Conservation (phyloP, 2,329 filamentous ascomycete genomes). For the Seiridium cupressi region DNA sequence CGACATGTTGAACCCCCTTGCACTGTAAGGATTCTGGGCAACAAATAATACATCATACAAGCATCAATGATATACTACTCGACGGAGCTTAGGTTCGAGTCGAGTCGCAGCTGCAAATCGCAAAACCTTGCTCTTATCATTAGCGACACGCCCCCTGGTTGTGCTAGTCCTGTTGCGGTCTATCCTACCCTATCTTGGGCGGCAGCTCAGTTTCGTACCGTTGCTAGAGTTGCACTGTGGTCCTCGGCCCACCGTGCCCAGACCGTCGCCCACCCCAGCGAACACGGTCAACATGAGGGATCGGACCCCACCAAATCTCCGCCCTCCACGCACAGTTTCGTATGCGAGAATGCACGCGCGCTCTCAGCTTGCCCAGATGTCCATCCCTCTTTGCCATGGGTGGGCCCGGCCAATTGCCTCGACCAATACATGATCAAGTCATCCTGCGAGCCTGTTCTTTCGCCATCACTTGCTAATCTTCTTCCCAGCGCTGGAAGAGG, state of each 20-base stretch:
- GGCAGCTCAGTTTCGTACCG: background rate
- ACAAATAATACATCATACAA: too few relatives aligned
- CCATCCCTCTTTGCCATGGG: background rate
- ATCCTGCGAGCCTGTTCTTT: too few relatives aligned
- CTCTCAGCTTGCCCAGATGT: background rate
- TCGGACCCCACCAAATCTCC: slow-evolving; percentile 7
- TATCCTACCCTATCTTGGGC: background rate
- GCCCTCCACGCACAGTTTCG: slow-evolving; percentile 3
- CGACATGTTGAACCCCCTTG: too few relatives aligned
- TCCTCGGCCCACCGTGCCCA: background rate
- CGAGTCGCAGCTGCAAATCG: too few relatives aligned
- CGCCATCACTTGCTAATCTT: too few relatives aligned
- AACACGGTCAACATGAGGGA: background rate
- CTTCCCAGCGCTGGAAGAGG: too few relatives aligned
- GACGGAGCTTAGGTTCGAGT: too few relatives aligned
- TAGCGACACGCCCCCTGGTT: background rate
- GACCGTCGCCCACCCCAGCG: background rate
- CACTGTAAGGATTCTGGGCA: too few relatives aligned
- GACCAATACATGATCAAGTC: background rate
- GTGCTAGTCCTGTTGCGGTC: background rate
- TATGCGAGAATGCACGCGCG: background rate
- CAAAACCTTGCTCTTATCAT: background rate
- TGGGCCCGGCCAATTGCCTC: background rate
- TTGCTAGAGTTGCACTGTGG: background rate
- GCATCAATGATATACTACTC: too few relatives aligned